Conservation (phyloP, 305 asterid genomes). For the Fraxinus greggii region DNA sequence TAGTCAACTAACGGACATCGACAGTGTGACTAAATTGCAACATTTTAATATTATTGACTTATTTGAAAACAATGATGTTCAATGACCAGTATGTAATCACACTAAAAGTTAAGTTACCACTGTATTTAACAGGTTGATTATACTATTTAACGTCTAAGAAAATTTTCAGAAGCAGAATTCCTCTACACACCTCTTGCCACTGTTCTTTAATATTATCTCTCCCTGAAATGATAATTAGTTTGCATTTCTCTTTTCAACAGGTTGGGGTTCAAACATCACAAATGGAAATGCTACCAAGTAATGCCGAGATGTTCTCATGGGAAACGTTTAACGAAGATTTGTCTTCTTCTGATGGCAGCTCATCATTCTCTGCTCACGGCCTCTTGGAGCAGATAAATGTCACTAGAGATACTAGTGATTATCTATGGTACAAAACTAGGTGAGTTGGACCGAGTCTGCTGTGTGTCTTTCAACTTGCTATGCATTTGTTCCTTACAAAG, state of each 20-base stretch:
- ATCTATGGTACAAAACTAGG: constrained; percentile 94
- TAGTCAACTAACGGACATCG: neutral
- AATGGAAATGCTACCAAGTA: constrained; percentile 61
- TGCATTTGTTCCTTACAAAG: neutral
- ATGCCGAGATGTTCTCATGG: constrained; percentile 67
- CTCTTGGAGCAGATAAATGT: constrained; percentile 90
- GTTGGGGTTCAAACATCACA: constrained; percentile 72
- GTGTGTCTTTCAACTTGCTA: constrained; percentile 2
- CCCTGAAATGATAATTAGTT: neutral
- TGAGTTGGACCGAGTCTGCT: constrained; percentile 35
- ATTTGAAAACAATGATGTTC: neutral
- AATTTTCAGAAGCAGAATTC: neutral
- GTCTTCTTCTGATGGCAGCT: constrained; percentile 63
- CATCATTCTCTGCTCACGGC: constrained; percentile 67
- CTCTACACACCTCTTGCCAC: neutral
- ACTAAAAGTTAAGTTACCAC: neutral
- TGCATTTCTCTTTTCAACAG: constrained; percentile 23
- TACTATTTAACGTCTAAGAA: neutral
- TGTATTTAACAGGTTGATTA: neutral
- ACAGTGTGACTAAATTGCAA: neutral
- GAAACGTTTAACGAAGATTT: constrained; percentile 88
- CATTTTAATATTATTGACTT: neutral
- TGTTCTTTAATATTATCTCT: neutral
- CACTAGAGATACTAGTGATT: constrained; percentile 90
- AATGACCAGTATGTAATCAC: neutral